Base-by-base conservation (phyloP, 2,329 filamentous ascomycete genomes). In the Didymella pomorum region DNA sequence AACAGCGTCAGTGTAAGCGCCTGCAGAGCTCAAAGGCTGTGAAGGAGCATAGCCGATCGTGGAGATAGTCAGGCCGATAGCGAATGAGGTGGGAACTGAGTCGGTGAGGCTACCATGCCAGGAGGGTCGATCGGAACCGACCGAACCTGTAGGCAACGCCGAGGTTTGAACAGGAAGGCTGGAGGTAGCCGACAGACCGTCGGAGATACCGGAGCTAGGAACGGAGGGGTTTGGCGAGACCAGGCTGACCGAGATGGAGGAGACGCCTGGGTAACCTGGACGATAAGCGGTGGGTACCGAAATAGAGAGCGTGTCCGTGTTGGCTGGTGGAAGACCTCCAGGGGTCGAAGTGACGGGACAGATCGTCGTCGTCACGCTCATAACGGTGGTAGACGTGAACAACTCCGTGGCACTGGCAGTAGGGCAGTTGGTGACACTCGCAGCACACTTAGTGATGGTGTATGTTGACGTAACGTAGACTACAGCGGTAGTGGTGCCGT, bases 351-450 rank as follows among this genome's bases (percentile, higher is more conserved):
- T 66, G 25, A 62, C 56, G 28, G 78, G 75, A 62, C 79, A 81
- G 66, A 80, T 67, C 25, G 79, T 80, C 45, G 79, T 80, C 14
- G 78, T 78, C 42, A 76, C 65, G 42, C 76, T 69, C 49, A 79
- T 63, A 60, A 76, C 71, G 20, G 65, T 64, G 28, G 63, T 67
- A 44, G 76, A 74, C 23, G 80, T 82, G 59, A 77, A 62, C 47
- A 76, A 67, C 9, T 72, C 69, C 20, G 74, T 71, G 21, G 69
- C 68, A 44, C 71, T 66, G 39, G 68, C 65, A 43, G 42, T 43
- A 29, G 79, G 78, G 62, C 79, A 81, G 63, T 74, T 63, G 44
- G 56, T 58, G 21, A 63, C 67, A 44, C 65, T 68, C 20, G 76
- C 63, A n/a, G 72, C 71, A 67, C 79, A 80, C 64, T 75, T 70